phyloP scores from a whole-genome alignment of 2,329 filamentous ascomycete species.

The Botrytis cinerea region DNA sequence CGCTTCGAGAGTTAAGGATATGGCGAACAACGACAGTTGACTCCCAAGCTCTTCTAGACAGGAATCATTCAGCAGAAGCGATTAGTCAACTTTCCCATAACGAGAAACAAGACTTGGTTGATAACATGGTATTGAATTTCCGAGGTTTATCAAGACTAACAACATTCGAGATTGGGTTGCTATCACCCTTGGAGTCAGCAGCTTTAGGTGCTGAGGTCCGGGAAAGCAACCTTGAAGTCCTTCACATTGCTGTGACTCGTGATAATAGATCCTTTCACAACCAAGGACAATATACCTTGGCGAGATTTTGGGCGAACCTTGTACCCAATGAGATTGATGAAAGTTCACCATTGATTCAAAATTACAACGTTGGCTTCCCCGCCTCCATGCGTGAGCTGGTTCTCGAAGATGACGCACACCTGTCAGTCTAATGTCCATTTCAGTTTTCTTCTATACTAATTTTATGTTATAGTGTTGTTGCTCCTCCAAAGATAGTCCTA shows the following conservation, averaged over 20 bases:
- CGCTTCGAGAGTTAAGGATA: slow-evolving; percentile 23
- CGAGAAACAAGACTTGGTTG: slow-evolving; percentile 6
- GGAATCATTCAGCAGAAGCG: background rate
- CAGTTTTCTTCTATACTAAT: background rate
- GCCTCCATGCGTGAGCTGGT: slow-evolving; percentile 21
- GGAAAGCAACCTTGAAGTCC: slow-evolving; percentile 21
- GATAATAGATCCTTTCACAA: slow-evolving; percentile 21
- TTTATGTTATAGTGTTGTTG: slow-evolving; percentile 13
- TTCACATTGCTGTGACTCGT: slow-evolving; percentile 24
- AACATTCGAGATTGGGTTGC: slow-evolving; percentile 22
- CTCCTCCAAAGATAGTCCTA: slow-evolving; percentile 20
- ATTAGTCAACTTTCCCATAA: background rate
- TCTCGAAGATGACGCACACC: slow-evolving; percentile 25
- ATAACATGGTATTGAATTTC: slow-evolving; percentile 21
- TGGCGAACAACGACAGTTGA: slow-evolving; percentile 24
- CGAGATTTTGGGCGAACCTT: slow-evolving; percentile 18
- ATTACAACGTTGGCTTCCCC: slow-evolving; percentile 20
- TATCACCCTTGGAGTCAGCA: slow-evolving; percentile 24
- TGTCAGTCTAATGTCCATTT: slow-evolving; percentile 4
- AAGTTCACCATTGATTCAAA: slow-evolving; percentile 12
- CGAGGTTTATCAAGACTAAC: slow-evolving; percentile 20
- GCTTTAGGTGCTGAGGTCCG: slow-evolving; percentile 20
- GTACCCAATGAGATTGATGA: slow-evolving; percentile 23
- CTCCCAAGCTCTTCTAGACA: slow-evolving; percentile 17
- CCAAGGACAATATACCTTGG: slow-evolving; percentile 19